Base-by-base conservation (phyloP, 257 asterid genomes). In the Plantago ovata region DNA sequence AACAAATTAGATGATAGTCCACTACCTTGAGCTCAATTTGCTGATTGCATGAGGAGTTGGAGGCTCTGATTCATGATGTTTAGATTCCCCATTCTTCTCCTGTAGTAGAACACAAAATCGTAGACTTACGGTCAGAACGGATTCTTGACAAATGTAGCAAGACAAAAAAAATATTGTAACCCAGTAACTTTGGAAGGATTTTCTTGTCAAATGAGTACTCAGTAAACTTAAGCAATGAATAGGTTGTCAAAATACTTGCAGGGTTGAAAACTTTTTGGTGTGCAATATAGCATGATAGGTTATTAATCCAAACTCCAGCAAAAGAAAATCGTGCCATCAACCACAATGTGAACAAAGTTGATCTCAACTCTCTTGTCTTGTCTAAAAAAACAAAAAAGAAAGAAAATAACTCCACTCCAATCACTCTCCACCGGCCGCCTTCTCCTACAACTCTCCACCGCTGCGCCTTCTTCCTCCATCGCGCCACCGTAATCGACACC, bases 31-130 rank as follows among this genome's bases (percentile, higher is more conserved):
- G 65, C 73, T 78, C 80, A 78, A 53, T 66, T 85, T 88, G 79
- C 73, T 52, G 57, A 85, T 72, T 15, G 86, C 64, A 78, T 74
- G 85, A 21, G 95, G 94, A 54, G 92, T 81, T 58, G 91, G 83
- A 65, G 95, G 90, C 75, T 88, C 95, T 18, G 72, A 55, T 12
- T 85, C 98, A 40, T 77, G 86, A 65, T 67, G 66, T 64, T 73
- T 87, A 70, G 72, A 73, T 63, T 92, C 96, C 69, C 87, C 88
- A 57, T 76, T 84, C 72, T 91, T 83, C 77, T 88, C 94, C 98
- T 88, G 69, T 69, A 70, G 24, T 55, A 69, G 46, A 70, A 68
- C 50, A 59, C 6, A 60, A 56, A 13, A 61, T 22, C 43, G 56
- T 48, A 22, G 65, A 59, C 21, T 59, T 32, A 24, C 11, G 3